These are phyloP conservation scores for Phaeosphaeria sp. DNA, from an alignment of 2,329 filamentous ascomycete species.

Conservation along the genomic window DNA sequence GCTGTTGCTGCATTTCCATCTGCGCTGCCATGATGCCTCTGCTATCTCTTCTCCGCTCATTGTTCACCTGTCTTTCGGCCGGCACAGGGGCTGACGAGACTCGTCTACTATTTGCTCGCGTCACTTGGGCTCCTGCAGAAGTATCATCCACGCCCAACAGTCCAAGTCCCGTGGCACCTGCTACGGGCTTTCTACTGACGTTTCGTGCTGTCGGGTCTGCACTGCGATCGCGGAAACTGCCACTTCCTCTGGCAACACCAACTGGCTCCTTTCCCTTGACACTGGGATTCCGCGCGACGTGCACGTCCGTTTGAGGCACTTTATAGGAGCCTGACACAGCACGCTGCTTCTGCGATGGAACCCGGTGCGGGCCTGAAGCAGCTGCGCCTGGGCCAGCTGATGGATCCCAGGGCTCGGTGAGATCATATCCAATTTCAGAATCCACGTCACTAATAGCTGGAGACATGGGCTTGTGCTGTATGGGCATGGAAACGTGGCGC, in stretches of 20 bases:
- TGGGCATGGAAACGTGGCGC: constrained; percentile 45
- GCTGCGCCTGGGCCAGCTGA: constrained; percentile 23
- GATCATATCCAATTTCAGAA: constrained; percentile 40
- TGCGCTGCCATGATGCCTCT: constrained; percentile 44
- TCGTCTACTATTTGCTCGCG: constrained; percentile 44
- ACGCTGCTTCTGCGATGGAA: constrained; percentile 31
- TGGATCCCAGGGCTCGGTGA: constrained; percentile 47
- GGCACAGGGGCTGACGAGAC: constrained; percentile 27
- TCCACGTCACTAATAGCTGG: constrained; percentile 35
- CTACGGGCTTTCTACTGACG: constrained; percentile 31
- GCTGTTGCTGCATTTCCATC: constrained; percentile 49
- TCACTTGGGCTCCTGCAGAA: constrained; percentile 33
- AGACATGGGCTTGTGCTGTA: constrained; percentile 24
- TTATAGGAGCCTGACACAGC: constrained; percentile 13
- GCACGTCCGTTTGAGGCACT: constrained; percentile 22
- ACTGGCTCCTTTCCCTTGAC: constrained; percentile 43
- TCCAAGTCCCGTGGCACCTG: constrained; percentile 37
- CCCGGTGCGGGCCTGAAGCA: constrained; percentile 23
- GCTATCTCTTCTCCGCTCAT: constrained; percentile 34
- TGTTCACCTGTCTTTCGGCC: constrained; percentile 11
- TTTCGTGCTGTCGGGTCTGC: constrained; percentile 23
- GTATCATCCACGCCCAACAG: constrained; percentile 38
- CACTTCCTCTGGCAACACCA: constrained; percentile 29
- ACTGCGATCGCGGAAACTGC: constrained; percentile 41
- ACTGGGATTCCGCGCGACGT: constrained; percentile 29